Percentiles rank a stretch among this genome's conserved stretches.
Conservation (phyloP, 116 monocot species). For the Posidonia oceanica region DNA sequence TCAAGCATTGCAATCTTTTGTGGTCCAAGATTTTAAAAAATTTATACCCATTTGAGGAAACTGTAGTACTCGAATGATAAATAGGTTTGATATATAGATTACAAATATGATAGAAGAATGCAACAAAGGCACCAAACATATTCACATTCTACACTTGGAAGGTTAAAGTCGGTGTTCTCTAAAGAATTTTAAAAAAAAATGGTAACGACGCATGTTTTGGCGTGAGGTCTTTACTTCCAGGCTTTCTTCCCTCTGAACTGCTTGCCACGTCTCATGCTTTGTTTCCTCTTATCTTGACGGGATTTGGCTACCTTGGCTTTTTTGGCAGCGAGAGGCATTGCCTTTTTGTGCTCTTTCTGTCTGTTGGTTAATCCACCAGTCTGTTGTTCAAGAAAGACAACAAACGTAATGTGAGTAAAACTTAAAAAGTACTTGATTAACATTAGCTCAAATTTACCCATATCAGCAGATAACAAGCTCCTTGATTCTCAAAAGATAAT, state of each 20-base stretch:
- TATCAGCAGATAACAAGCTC: too few species aligned
- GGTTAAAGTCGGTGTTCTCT: too few species aligned
- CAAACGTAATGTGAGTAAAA: not conserved
- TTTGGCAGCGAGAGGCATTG: constrained; percentile 70
- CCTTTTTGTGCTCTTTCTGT: constrained; percentile 82
- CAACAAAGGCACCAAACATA: too few species aligned
- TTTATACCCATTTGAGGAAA: too few species aligned
- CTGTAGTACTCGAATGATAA: too few species aligned
- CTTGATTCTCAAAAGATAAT: too few species aligned
- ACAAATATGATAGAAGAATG: too few species aligned
- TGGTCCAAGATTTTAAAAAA: too few species aligned
- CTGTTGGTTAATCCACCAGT: constrained; percentile 73
- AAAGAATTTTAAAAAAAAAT: not conserved
- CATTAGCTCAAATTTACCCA: too few species aligned
- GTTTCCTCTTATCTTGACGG: constrained; percentile 53
- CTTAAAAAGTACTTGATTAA: not conserved
- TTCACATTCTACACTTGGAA: too few species aligned
- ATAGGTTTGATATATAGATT: too few species aligned
- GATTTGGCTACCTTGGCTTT: constrained; percentile 55
- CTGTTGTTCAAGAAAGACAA: constrained; percentile 19
- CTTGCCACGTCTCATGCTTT: constrained; percentile 32
- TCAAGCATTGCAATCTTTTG: too few species aligned
- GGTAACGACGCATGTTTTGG: not conserved
- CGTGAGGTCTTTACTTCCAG: constrained; percentile 74
- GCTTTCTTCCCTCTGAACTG: constrained; percentile 87